A percentile compares a stretch with the other conserved stretches of the same genome.
Evolutionary conservation across 176 grass and related monocot species (phyloP).

Genomic region (Thalia dealbata): DNA sequence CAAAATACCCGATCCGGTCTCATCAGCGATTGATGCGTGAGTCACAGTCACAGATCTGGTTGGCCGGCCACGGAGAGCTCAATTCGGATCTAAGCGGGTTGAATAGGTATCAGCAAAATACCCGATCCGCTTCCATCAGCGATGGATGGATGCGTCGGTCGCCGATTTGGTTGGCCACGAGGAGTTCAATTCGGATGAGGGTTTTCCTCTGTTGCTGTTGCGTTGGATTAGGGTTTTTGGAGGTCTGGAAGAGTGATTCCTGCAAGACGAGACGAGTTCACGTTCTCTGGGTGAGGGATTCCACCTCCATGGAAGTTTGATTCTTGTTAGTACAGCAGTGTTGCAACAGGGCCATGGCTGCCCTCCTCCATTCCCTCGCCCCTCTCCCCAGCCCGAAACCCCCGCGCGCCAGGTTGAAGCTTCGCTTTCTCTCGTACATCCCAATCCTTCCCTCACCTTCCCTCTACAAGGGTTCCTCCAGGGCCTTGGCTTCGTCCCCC

Average conservation of each 20-base stretch:
- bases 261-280: too few relatives aligned
- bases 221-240: too few relatives aligned
- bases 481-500: neutral
- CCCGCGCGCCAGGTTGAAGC: neutral
- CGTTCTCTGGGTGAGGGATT: too few relatives aligned
- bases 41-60: too few relatives aligned
- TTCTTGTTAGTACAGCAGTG: neutral
- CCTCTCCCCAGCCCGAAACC: neutral
- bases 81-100: too few relatives aligned
- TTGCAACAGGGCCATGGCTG: neutral
- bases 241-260: too few relatives aligned
- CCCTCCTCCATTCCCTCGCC: neutral
- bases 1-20: too few relatives aligned
- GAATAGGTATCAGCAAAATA: too few relatives aligned
- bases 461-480: conserved; percentile 4
- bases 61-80: neutral
- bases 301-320: neutral
- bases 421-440: neutral
- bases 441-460: neutral
- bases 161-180: neutral
- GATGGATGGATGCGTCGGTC: too few relatives aligned
- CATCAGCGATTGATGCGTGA: too few relatives aligned
- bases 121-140: too few relatives aligned
- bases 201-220: too few relatives aligned
- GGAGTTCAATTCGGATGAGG: neutral